phyloP scores from a whole-genome alignment of 805 yeast species.

The Zygoascus bituminiphila region DNA sequence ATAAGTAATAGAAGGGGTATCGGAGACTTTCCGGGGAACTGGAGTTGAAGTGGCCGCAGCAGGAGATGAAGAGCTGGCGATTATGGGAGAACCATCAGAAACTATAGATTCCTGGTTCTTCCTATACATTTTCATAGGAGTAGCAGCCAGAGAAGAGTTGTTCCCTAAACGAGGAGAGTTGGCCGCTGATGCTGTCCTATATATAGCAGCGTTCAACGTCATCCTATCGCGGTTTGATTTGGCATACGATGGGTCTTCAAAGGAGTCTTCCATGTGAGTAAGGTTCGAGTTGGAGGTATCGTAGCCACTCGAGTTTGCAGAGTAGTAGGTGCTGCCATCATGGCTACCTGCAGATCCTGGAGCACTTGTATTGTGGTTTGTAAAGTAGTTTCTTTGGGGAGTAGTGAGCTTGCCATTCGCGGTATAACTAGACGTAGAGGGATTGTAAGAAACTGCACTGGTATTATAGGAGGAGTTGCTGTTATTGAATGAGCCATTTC shows the following conservation, averaged over 20 bases:
- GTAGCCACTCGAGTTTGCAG: neutral
- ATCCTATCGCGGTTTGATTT: slow-evolving; percentile 6
- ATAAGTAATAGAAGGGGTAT: slow-evolving; percentile 1
- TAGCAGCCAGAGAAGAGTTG: neutral
- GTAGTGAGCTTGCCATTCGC: neutral
- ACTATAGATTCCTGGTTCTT: neutral
- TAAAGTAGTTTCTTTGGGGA: neutral
- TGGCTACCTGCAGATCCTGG: slow-evolving; percentile 2
- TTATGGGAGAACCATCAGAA: neutral
- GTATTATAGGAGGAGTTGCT: neutral
- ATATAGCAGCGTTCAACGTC: slow-evolving; percentile 11
- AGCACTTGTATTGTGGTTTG: neutral
- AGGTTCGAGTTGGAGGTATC: neutral
- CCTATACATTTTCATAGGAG: neutral
- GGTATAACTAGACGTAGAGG: too few relatives aligned
- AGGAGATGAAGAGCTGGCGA: neutral
- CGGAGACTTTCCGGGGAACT: neutral
- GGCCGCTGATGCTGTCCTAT: slow-evolving; percentile 1
- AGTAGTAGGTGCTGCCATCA: neutral
- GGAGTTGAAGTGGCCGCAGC: neutral
- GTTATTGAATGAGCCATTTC: too few relatives aligned
- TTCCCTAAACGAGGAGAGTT: neutral
- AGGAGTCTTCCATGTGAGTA: neutral
- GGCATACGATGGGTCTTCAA: neutral
- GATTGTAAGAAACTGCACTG: neutral